Evolutionary conservation across 148 eudicot genomes (phyloP).

Genomic region (Mesembryanthemum crystallinum): DNA sequence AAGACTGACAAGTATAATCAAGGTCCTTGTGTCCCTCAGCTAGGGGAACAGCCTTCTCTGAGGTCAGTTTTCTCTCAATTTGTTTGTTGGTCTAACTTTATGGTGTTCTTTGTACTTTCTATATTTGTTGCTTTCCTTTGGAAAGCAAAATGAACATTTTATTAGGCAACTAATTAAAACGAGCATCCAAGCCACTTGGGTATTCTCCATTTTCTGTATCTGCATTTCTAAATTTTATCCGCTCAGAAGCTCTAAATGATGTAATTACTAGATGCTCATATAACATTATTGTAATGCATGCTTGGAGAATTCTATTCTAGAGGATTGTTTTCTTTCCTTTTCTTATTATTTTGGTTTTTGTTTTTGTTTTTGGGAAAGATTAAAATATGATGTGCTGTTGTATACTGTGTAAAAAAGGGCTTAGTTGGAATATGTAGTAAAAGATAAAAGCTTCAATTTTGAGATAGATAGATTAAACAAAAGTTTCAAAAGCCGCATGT

Average conservation of each 20-base stretch:
- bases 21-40: conserved; percentile 25
- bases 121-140: neutral
- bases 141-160: no score
- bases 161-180: no score
- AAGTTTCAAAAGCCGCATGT: neutral
- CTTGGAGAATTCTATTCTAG: neutral
- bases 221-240: conserved; percentile 1
- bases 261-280: neutral
- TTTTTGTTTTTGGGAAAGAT: neutral
- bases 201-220: neutral
- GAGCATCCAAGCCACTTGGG: neutral
- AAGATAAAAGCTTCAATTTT: neutral
- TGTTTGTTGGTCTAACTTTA: neutral
- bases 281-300: neutral
- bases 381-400: neutral
- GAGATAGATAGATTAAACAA: neutral
- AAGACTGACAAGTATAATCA: conserved; percentile 22
- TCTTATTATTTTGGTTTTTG: neutral
- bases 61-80: conserved; percentile 32
- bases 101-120: neutral
- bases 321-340: neutral
- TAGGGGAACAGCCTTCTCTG: conserved; percentile 20
- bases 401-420: neutral
- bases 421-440: neutral
- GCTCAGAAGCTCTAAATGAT: neutral